Conservation (phyloP, 441 rosid species). For the Sinapis alba region DNA sequence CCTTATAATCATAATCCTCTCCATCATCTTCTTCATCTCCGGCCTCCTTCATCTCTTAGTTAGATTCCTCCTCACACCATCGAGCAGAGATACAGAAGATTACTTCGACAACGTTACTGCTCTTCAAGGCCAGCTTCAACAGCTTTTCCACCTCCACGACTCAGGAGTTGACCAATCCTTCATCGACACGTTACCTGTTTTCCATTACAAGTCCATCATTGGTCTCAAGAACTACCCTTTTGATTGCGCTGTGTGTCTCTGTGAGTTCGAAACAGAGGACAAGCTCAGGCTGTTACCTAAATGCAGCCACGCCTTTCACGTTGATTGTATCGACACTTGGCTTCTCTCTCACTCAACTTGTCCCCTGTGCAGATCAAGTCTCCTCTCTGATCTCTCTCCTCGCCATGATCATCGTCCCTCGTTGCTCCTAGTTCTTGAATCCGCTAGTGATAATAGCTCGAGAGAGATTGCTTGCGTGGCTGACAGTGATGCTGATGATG, state of each 20-base stretch:
- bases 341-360: slow-evolving; percentile 97
- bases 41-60: slow-evolving; percentile 79
- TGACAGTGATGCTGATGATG: slow-evolving; percentile 41
- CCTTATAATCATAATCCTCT: slow-evolving; percentile 46
- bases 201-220: slow-evolving; percentile 72
- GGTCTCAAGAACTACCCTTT: slow-evolving; percentile 77
- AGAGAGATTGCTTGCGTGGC: slow-evolving; percentile 56
- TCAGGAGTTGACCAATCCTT: slow-evolving; percentile 93
- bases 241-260: slow-evolving; percentile 95
- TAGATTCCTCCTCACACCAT: slow-evolving; percentile 63
- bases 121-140: slow-evolving; percentile 95
- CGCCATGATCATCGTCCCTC: slow-evolving; percentile 54
- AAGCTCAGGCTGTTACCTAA: slow-evolving; percentile 45
- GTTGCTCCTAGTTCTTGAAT: slow-evolving; percentile 80
- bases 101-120: slow-evolving; percentile 66
- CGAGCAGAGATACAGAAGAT: slow-evolving; percentile 65
- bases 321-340: slow-evolving; percentile 98
- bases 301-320: slow-evolving; percentile 95
- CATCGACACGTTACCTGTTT: slow-evolving; percentile 73
- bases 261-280: slow-evolving; percentile 86
- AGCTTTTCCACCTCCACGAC: slow-evolving; percentile 92
- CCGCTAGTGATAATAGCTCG: slow-evolving; percentile 74
- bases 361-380: slow-evolving; percentile 78
- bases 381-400: slow-evolving; percentile 70
- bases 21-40: slow-evolving; percentile 63